These are phyloP conservation scores for Hemisphaericaspora subhashii DNA, from an alignment of 1,139 yeast species.

Conservation along the genomic window DNA sequence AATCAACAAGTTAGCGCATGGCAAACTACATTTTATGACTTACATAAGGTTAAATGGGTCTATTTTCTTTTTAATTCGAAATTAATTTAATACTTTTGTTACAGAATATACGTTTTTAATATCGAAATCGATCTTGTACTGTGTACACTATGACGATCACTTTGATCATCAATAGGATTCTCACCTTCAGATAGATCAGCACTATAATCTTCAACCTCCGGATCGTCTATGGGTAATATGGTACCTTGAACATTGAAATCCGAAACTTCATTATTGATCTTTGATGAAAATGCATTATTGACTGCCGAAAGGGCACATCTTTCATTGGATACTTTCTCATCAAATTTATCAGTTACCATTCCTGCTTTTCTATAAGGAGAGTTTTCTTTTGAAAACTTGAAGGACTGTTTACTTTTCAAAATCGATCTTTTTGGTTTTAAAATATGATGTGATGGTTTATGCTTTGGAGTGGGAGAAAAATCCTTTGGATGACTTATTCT, in stretches of 20 bases:
- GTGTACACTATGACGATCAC: slow-evolving; percentile 1
- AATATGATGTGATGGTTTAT: slow-evolving; percentile 44
- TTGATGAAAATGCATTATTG: slow-evolving; percentile 16
- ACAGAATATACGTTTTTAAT: slow-evolving; percentile 10
- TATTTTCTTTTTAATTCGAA: not conserved
- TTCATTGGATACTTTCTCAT: slow-evolving; percentile 11
- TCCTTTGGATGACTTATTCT: slow-evolving; percentile 7
- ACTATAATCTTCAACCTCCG: slow-evolving; percentile 3
- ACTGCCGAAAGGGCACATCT: slow-evolving; percentile 14
- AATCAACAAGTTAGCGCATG: too few relatives aligned
- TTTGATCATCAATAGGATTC: not conserved
- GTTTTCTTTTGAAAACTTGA: slow-evolving; percentile 9
- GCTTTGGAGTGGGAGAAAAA: slow-evolving; percentile 45
- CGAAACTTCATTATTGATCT: slow-evolving; percentile 9
- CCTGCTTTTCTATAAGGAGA: slow-evolving; percentile 11
- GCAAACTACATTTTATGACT: too few relatives aligned
- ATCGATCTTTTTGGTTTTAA: slow-evolving; percentile 45
- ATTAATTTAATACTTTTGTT: slow-evolving; percentile 1
- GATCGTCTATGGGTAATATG: slow-evolving; percentile 9
- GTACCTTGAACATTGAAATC: slow-evolving; percentile 13
- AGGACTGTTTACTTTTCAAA: slow-evolving; percentile 24
- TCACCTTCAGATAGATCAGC: slow-evolving; percentile 1
- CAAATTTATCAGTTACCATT: slow-evolving; percentile 7
- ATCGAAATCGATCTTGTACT: slow-evolving; percentile 7
- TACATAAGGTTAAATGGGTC: too few relatives aligned